Conservation (phyloP, 139 green algal species). For the Bryopsis sp. region DNA sequence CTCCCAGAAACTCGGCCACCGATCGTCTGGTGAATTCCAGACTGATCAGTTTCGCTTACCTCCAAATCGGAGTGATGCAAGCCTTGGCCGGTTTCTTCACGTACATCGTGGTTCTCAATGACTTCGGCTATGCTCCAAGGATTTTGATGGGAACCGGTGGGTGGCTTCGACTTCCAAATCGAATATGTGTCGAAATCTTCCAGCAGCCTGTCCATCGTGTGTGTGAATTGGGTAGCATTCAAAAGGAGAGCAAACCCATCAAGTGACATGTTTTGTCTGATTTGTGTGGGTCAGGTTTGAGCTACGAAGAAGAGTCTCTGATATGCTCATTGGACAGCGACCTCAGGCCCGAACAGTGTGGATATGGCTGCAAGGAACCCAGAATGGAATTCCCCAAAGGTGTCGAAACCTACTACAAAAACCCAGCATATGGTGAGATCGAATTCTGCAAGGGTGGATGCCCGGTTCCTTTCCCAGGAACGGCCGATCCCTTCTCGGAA, state of each 20-base stretch:
- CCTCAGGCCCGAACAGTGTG: conserved; percentile 7
- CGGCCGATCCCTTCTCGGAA: conserved; percentile 57
- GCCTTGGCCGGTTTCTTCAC: conserved; percentile 54
- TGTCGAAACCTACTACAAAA: neutral
- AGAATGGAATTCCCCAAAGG: neutral
- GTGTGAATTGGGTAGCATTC: too few species aligned
- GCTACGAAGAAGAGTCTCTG: neutral
- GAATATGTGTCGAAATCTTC: too few species aligned
- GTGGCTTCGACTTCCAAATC: too few species aligned
- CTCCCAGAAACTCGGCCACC: conserved; percentile 26
- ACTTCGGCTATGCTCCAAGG: conserved; percentile 63
- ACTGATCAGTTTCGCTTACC: conserved; percentile 37
- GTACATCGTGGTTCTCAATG: conserved; percentile 67
- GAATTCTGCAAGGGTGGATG: conserved; percentile 50
- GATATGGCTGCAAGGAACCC: conserved; percentile 1
- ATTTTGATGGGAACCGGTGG: conserved; percentile 37
- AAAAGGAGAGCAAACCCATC: too few species aligned
- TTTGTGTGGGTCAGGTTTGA: neutral
- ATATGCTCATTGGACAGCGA: neutral
- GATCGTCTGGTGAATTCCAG: conserved; percentile 30
- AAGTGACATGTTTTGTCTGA: too few species aligned
- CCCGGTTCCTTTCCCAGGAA: conserved; percentile 14
- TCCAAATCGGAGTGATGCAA: conserved; percentile 20
- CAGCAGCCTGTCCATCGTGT: too few species aligned
- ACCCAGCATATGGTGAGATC: neutral